These are phyloP conservation scores for Ustilago trichophora DNA, from an alignment of 1,284 basidiomycete genomes.

Conservation along the genomic window DNA sequence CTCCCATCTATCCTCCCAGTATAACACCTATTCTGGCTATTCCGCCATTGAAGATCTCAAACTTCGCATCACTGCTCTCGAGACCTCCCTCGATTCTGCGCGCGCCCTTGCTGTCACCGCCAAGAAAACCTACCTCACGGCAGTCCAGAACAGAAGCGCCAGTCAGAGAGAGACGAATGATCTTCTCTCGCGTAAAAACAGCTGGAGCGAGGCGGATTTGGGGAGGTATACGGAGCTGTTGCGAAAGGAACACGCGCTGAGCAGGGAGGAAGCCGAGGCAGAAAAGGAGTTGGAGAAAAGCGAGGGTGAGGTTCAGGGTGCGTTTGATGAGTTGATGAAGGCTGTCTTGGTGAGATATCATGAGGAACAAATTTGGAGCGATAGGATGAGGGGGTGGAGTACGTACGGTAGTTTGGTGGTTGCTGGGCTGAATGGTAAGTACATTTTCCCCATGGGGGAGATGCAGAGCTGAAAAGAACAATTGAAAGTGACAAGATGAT, in stretches of 20 bases:
- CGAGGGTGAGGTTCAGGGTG: constrained; percentile 46
- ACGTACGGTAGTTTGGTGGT: constrained; percentile 58
- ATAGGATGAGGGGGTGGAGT: constrained; percentile 53
- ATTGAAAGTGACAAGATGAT: no score
- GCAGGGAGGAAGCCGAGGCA: constrained; percentile 41
- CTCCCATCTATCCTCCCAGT: constrained; percentile 33
- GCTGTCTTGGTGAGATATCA: constrained; percentile 62
- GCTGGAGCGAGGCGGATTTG: constrained; percentile 59
- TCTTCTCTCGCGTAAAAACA: constrained; percentile 54
- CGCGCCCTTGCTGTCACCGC: constrained; percentile 15
- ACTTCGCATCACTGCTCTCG: constrained; percentile 26
- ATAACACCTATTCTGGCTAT: constrained; percentile 59
- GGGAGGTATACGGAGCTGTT: constrained; percentile 57
- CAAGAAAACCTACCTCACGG: constrained; percentile 42
- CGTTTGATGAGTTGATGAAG: constrained; percentile 60
- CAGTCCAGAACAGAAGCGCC: constrained; percentile 45
- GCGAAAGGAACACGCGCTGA: constrained; percentile 54
- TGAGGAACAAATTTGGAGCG: constrained; percentile 64
- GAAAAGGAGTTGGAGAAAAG: constrained; percentile 48
- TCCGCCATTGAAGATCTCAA: constrained; percentile 51
- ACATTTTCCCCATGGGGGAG: no score
- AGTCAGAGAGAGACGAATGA: constrained; percentile 62
- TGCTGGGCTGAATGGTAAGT: constrained; percentile 60
- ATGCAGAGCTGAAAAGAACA: no score
- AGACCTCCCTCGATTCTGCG: constrained; percentile 10